Percentiles rank a stretch among this genome's conserved stretches.
These are phyloP conservation scores for Clarireedia homoeocarpa DNA, from an alignment of 2,329 filamentous ascomycete species.

Conservation along the genomic window DNA sequence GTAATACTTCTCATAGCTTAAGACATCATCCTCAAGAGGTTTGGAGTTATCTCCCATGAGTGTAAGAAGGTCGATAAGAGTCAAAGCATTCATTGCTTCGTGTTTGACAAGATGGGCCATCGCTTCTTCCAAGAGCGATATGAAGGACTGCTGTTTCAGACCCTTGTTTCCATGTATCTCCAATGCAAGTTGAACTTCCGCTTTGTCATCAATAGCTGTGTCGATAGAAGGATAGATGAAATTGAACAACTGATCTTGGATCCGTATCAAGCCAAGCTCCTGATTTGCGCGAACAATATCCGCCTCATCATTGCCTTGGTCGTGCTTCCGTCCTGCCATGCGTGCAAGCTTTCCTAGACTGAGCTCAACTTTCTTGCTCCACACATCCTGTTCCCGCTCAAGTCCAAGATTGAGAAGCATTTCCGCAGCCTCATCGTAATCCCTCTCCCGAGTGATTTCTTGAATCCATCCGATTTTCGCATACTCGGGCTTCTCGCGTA, in stretches of 20 bases:
- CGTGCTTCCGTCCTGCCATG: conserved; percentile 49
- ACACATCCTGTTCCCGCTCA: conserved; percentile 67
- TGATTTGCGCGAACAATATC: conserved; percentile 25
- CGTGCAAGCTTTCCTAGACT: conserved; percentile 78
- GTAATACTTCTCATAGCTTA: conserved; percentile 59
- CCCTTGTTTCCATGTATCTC: conserved; percentile 46
- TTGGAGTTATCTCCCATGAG: conserved; percentile 47
- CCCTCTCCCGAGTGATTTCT: conserved; percentile 68
- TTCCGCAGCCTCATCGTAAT: conserved; percentile 65
- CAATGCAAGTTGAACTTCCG: conserved; percentile 69
- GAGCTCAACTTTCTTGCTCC: conserved; percentile 90
- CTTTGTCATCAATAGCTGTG: conserved; percentile 70
- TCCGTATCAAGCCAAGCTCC: conserved; percentile 42
- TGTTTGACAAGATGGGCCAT: conserved; percentile 65
- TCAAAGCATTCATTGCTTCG: conserved; percentile 58
- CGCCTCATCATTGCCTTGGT: conserved; percentile 36
- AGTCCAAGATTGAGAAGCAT: conserved; percentile 64
- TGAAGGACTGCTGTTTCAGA: conserved; percentile 56
- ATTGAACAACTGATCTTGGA: conserved; percentile 74
- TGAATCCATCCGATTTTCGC: conserved; percentile 92
- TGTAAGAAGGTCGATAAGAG: conserved; percentile 70
- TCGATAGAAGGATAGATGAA: conserved; percentile 60
- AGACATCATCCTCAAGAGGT: conserved; percentile 35
- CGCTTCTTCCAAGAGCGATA: conserved; percentile 61
- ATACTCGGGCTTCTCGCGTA: conserved; percentile 63